Percentiles rank a stretch among this genome's conserved stretches.
phyloP scores from a whole-genome alignment of 139 green algal genomes.

The Edaphochlamys debaryana region DNA sequence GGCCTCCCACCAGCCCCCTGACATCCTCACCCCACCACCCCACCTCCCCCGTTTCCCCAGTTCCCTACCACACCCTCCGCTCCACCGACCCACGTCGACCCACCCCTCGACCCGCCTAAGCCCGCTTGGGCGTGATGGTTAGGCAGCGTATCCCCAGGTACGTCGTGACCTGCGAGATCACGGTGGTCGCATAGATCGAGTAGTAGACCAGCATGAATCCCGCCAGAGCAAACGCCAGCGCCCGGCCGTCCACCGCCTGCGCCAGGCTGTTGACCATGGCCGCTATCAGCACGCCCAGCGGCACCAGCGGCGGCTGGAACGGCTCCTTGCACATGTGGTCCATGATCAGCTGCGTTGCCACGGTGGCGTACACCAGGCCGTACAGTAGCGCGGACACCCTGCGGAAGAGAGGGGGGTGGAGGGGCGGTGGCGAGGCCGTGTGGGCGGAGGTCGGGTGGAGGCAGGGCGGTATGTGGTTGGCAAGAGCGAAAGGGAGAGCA shows the following conservation, averaged over 20 bases:
- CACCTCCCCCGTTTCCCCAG: too few relatives aligned
- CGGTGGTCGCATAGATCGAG: constrained; percentile 60
- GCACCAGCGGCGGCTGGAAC: constrained; percentile 65
- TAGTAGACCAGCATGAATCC: constrained; percentile 68
- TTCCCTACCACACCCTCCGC: too few relatives aligned
- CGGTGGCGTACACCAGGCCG: constrained; percentile 67
- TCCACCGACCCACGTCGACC: too few relatives aligned
- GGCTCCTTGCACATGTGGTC: constrained; percentile 93
- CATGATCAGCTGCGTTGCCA: constrained; percentile 87
- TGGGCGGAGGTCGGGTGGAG: too few relatives aligned
- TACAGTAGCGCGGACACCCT: constrained; percentile 47
- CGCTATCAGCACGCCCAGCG: constrained; percentile 52
- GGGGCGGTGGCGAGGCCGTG: too few relatives aligned
- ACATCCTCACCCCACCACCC: too few relatives aligned
- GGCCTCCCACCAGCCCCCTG: too few relatives aligned
- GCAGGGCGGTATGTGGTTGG: too few relatives aligned
- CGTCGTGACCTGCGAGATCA: constrained; percentile 79
- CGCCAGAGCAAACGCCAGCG: constrained; percentile 43
- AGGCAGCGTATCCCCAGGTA: constrained; percentile 84
- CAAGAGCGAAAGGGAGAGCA: too few relatives aligned
- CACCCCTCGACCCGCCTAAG: too few relatives aligned
- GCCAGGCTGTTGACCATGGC: constrained; percentile 43
- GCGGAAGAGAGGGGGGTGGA: neutral
- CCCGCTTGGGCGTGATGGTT: constrained; percentile 63
- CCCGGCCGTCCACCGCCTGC: neutral